Evolutionary conservation across 345 rosid species (phyloP).

Genomic region (Citrus cavaleriei): DNA sequence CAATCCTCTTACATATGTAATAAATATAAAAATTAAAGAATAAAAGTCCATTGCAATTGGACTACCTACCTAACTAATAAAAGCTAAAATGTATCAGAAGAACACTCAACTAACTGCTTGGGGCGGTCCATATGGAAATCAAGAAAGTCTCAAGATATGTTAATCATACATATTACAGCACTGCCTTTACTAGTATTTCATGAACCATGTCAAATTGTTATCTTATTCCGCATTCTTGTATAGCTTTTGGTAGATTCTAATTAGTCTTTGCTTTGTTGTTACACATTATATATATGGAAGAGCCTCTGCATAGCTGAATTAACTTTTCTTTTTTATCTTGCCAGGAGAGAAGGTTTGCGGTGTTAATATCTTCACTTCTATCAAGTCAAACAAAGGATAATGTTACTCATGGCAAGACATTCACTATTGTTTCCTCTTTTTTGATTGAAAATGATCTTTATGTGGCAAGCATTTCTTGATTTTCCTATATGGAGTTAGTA

Average conservation of each 20-base stretch:
- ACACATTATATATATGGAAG: background rate
- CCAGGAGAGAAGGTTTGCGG: slow-evolving; percentile 74
- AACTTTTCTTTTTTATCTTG: slow-evolving; percentile 6
- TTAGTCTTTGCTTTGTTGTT: background rate
- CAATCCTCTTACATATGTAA: background rate
- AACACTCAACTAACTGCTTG: background rate
- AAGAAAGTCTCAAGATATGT: background rate
- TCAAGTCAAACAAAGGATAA: slow-evolving; percentile 83
- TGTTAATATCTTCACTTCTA: slow-evolving; percentile 56
- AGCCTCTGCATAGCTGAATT: background rate
- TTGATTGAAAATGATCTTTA: background rate
- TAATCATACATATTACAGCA: background rate
- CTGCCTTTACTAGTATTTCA: background rate
- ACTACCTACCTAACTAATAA: background rate
- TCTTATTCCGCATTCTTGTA: background rate
- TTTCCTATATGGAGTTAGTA: background rate
- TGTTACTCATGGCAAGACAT: slow-evolving; percentile 56
- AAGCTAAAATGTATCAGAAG: background rate
- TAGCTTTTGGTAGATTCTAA: background rate
- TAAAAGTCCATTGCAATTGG: background rate
- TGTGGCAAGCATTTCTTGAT: background rate
- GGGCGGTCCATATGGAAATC: background rate
- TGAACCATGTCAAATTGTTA: background rate
- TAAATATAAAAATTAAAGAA: no score
- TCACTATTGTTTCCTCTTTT: background rate